phyloP scores from a whole-genome alignment of 495 filamentous ascomycete genomes.

The Tuber calosporum region DNA sequence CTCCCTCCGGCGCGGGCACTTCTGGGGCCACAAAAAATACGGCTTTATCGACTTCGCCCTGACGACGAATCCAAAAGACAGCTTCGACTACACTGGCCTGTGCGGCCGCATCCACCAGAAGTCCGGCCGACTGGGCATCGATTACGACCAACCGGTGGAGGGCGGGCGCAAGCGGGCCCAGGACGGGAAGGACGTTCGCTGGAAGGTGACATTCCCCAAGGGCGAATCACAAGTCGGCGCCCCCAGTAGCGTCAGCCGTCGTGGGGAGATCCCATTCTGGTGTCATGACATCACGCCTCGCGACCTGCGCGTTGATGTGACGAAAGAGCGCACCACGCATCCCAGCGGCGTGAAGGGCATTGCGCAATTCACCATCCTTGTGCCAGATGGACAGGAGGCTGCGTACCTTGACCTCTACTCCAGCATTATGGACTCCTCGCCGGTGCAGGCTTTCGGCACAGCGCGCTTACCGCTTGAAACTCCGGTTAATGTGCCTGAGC shows the following conservation, averaged over 20 bases:
- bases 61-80: conserved; percentile 41
- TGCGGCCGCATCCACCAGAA: conserved; percentile 38
- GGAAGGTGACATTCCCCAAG: conserved; percentile 50
- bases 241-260: conserved; percentile 13
- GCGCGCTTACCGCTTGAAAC: conserved; percentile 35
- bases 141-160: conserved; percentile 44
- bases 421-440: conserved; percentile 32
- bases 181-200: conserved; percentile 48
- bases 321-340: conserved; percentile 43
- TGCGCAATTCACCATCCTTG: conserved; percentile 43
- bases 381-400: conserved; percentile 27
- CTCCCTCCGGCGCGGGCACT: conserved; percentile 44
- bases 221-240: conserved; percentile 25
- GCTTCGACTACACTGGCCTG: conserved; percentile 31
- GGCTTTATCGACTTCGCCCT: conserved; percentile 53
- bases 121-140: conserved; percentile 39
- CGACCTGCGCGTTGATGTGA: conserved; percentile 45
- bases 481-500: conserved; percentile 19
- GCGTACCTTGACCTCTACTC: conserved; percentile 38
- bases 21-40: conserved; percentile 48
- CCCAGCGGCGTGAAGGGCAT: conserved; percentile 48
- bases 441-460: conserved; percentile 34
- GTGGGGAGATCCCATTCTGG: conserved; percentile 50
- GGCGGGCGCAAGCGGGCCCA: conserved; percentile 45
- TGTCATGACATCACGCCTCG: conserved; percentile 52